Percentiles rank a stretch among this genome's conserved stretches.
Evolutionary conservation across 1,284 basidiomycete species (phyloP).

Genomic region (Trichosporon ovoides): DNA sequence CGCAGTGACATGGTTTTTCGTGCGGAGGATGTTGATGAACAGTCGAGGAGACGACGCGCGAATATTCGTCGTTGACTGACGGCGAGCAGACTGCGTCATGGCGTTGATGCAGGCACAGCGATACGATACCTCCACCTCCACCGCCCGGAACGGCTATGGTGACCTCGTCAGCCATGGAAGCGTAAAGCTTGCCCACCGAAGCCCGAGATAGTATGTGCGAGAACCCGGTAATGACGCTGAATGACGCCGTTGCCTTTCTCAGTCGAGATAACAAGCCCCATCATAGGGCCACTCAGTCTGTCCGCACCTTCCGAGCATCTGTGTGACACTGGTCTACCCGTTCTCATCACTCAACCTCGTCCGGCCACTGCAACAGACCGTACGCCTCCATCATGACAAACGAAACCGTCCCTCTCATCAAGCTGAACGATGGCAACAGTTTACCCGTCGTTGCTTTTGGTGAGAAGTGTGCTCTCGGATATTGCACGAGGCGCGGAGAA

Average conservation of each 20-base stretch:
- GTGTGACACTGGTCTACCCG: no score
- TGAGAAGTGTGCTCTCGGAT: conserved; percentile 10
- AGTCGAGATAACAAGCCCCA: no score
- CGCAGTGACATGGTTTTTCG: not conserved
- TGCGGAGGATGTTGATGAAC: not conserved
- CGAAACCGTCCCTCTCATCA: conserved; percentile 16
- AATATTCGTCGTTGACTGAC: no score
- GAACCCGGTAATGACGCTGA: no score
- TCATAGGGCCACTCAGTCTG: no score
- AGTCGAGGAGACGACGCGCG: no score
- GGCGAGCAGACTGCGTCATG: not conserved
- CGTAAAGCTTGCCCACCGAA: no score
- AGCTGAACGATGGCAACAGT: conserved; percentile 34
- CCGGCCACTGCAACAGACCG: not conserved
- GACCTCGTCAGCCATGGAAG: not conserved
- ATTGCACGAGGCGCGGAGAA: not conserved
- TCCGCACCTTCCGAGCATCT: no score
- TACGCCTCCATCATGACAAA: conserved; percentile 8
- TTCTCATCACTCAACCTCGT: not conserved
- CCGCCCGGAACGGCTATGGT: not conserved
- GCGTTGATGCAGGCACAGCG: not conserved
- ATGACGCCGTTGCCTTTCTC: no score
- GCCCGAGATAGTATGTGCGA: no score
- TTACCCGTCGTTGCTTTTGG: conserved; percentile 39
- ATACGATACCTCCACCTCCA: not conserved